phyloP scores from a whole-genome alignment of 2,329 filamentous ascomycete genomes.

The Paramyrothecium roridum region DNA sequence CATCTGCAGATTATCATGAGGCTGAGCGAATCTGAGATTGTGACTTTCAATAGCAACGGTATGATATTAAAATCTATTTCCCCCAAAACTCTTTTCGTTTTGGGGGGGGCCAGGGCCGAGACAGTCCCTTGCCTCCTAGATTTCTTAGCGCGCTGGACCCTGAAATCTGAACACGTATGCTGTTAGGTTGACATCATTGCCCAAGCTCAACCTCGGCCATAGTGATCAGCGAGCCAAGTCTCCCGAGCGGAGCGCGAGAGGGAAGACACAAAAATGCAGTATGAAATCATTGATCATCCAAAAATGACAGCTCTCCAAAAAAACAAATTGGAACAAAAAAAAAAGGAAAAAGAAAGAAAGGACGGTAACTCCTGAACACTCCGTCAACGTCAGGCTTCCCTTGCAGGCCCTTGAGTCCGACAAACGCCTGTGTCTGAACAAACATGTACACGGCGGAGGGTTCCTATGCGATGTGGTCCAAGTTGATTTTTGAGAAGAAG shows the following conservation, averaged over 20 bases:
- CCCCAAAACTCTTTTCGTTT: no score
- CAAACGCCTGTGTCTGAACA: conserved; percentile 4
- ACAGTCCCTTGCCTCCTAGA: background rate
- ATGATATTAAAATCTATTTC: no score
- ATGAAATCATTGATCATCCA: no score
- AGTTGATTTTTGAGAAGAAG: background rate
- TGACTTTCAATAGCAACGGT: no score
- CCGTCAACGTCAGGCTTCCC: background rate
- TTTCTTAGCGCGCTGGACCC: background rate
- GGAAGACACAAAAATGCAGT: no score
- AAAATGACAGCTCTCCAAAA: background rate
- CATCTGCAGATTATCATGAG: background rate
- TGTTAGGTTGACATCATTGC: background rate
- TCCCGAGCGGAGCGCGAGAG: no score
- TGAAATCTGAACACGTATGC: background rate
- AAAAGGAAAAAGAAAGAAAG: background rate
- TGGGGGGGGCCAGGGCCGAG: no score
- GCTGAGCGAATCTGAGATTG: background rate
- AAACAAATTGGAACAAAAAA: background rate
- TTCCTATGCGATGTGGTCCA: background rate
- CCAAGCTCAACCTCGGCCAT: background rate
- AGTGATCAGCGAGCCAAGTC: no score
- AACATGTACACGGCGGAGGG: no score
- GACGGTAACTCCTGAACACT: background rate
- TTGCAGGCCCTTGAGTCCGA: conserved; percentile 6